Base-by-base conservation (phyloP, 2,329 filamentous ascomycete species). In the Botrytis deweyae region DNA sequence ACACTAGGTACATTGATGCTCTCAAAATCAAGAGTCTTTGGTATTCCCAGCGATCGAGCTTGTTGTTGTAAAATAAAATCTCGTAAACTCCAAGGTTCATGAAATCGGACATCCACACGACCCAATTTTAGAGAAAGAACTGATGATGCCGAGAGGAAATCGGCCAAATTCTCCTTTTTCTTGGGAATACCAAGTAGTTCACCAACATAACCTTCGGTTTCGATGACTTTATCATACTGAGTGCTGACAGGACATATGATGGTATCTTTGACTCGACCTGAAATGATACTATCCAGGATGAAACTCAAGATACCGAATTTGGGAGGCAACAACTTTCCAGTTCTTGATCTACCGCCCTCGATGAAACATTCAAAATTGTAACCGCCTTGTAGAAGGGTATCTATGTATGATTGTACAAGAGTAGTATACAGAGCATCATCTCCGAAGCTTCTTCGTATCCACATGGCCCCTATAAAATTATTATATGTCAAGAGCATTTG, bases 341-440 rank as follows among this genome's bases (percentile, higher is more conserved):
- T 99, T 70, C 96, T 87, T 46, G 95, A 98, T 29, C 96, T 88
- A 1, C 95, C 95, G 25, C 96, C 96, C 84, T 99, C 96, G 74
- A 99, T 97, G 79, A 99, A 99, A 82, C 96, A 99, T 82, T 98
- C 95, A 67, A 99, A 89, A 81, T 99, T 98, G 83, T 92, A 97
- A 0, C 96, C 96, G 76, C 93, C 91, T 80, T 96, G 93, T 4
- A 99, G 86, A 62, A 99, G 82, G 0, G 94, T 97, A 81, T 99
- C 96, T 78, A 99, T 94, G 80, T 99, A 99, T 10, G 94, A 89
- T 82, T 99, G 96, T 10, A 99, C 95, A n/a, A 98, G 86, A 0
- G 95, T 95, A 8, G 90, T 90, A 81, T 99, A 99, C 0, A 99
- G 84, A 52, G 92, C 89, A 81, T 99, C 96, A 75, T 97, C 93